These are phyloP conservation scores for Papiliotrema laurentii DNA, from an alignment of 1,284 basidiomycete species.

Conservation along the genomic window DNA sequence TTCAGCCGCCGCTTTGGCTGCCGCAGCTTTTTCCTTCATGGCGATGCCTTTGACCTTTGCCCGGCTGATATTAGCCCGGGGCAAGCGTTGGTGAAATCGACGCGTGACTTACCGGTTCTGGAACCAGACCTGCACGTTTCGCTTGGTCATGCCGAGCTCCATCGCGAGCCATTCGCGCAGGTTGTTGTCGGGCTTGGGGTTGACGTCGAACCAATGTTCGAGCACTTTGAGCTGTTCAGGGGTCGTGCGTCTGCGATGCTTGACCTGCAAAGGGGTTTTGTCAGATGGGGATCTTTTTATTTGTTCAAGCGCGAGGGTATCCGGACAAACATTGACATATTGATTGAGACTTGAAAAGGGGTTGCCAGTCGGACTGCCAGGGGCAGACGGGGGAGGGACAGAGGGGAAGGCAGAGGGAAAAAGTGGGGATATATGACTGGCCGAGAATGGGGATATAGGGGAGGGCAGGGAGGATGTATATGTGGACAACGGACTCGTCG, in stretches of 20 bases:
- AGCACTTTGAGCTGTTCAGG: constrained; percentile 77
- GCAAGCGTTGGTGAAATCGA: not conserved
- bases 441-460: not conserved
- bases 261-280: constrained; percentile 56
- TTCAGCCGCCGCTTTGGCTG: constrained; percentile 17
- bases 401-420: not conserved
- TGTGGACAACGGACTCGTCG: not conserved
- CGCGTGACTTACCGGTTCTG: constrained; percentile 65
- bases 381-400: not conserved
- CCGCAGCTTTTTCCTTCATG: constrained; percentile 37
- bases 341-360: not conserved
- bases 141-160: constrained; percentile 81
- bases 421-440: not conserved
- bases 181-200: constrained; percentile 82
- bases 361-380: not conserved
- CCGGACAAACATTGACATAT: too few relatives aligned
- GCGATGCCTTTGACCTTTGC: constrained; percentile 70
- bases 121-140: constrained; percentile 94
- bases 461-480: not conserved
- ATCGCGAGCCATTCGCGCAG: constrained; percentile 71
- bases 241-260: constrained; percentile 81
- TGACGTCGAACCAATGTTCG: constrained; percentile 74
- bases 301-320: not conserved
- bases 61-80: constrained; percentile 52
- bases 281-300: not conserved